phyloP scores from a whole-genome alignment of 2,329 filamentous ascomycete genomes.

The Samsoniella hepiali region DNA sequence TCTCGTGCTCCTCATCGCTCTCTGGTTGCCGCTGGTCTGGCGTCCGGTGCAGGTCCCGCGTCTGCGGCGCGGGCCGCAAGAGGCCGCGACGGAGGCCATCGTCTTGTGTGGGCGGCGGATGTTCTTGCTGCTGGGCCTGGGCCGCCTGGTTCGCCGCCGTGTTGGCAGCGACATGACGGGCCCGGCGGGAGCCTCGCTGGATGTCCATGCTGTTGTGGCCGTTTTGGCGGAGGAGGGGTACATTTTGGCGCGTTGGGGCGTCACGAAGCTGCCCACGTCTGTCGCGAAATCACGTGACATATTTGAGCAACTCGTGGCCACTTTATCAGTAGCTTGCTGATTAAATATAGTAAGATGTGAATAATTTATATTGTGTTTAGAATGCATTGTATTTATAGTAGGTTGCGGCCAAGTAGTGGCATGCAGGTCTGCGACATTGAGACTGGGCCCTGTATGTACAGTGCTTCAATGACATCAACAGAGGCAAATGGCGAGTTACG shows the following conservation, averaged over 20 bases:
- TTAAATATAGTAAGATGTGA: not conserved
- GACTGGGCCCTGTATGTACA: too few species aligned
- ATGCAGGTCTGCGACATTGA: too few species aligned
- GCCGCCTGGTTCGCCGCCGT: slow-evolving; percentile 20
- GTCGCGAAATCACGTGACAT: slow-evolving; percentile 15
- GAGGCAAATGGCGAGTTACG: too few species aligned
- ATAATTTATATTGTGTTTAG: not conserved
- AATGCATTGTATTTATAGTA: not conserved
- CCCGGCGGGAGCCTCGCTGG: slow-evolving; percentile 30
- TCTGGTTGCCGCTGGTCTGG: slow-evolving; percentile 25
- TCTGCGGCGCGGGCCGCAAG: slow-evolving; percentile 11
- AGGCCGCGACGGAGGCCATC: not conserved
- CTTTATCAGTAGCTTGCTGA: not conserved
- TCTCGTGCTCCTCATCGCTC: slow-evolving; percentile 23
- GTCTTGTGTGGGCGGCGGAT: slow-evolving; percentile 9
- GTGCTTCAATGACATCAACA: too few species aligned
- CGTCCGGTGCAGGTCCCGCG: slow-evolving; percentile 24
- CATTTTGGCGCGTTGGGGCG: not conserved
- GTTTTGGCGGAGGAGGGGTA: not conserved
- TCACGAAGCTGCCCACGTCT: not conserved
- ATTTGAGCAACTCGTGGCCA: not conserved
- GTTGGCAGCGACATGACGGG: slow-evolving; percentile 30
- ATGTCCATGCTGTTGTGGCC: slow-evolving; percentile 27
- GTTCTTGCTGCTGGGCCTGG: slow-evolving; percentile 17
- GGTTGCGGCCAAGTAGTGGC: not conserved